These are phyloP conservation scores for Penicillium parvum DNA, from an alignment of 495 filamentous ascomycete genomes.

Conservation along the genomic window DNA sequence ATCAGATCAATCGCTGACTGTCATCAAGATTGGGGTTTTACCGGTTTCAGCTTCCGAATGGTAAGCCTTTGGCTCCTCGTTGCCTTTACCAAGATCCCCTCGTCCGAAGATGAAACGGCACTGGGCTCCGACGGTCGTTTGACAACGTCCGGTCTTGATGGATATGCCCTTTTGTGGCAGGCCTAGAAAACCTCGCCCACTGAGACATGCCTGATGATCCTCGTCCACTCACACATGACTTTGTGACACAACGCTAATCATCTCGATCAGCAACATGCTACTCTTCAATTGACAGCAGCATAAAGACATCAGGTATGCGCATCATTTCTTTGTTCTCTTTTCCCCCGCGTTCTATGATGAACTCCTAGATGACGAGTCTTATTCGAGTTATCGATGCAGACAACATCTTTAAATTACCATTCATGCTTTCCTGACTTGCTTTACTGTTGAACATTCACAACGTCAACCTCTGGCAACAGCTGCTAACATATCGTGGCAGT, in stretches of 20 bases:
- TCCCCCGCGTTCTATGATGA: slow-evolving; percentile 42
- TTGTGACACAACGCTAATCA: slow-evolving; percentile 32
- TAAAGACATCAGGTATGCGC: slow-evolving; percentile 19
- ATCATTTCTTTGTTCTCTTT: slow-evolving; percentile 3
- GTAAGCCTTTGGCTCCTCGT: slow-evolving; percentile 28
- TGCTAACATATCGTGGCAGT: slow-evolving; percentile 24
- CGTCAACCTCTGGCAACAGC: slow-evolving; percentile 11
- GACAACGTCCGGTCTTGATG: slow-evolving; percentile 60
- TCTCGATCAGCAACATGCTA: slow-evolving; percentile 15
- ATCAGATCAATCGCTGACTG: slow-evolving; percentile 25
- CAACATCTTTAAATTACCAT: slow-evolving; percentile 52
- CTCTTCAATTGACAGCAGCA: slow-evolving; percentile 8
- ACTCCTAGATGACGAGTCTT: slow-evolving; percentile 59
- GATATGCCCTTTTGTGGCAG: slow-evolving; percentile 94
- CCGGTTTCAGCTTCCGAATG: slow-evolving; percentile 12
- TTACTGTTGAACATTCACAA: slow-evolving; percentile 7
- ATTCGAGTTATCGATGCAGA: slow-evolving; percentile 60
- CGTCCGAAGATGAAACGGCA: slow-evolving; percentile 91
- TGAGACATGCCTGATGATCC: slow-evolving; percentile 52
- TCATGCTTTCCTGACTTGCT: slow-evolving; percentile 52
- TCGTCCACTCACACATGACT: slow-evolving; percentile 16
- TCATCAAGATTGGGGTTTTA: slow-evolving; percentile 17
- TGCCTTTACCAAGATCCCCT: slow-evolving; percentile 6
- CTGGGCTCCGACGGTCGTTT: slow-evolving; percentile 90
- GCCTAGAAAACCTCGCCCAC: slow-evolving; percentile 99